These are phyloP conservation scores for Tephrocybe sp. DNA, from an alignment of 768 basidiomycete genomes.

Conservation along the genomic window DNA sequence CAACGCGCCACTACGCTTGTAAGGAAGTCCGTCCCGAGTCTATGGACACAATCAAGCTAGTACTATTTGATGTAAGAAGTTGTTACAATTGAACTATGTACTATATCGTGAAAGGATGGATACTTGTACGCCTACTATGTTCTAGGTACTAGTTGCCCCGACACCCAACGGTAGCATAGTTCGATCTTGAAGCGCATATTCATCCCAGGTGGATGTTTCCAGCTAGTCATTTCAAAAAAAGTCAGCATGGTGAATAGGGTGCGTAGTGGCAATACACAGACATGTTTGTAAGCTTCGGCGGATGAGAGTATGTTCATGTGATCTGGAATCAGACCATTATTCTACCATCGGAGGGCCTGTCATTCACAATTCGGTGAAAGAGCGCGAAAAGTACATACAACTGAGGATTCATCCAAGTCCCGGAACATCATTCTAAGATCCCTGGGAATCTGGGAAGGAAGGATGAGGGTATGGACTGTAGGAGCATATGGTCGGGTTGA, in stretches of 20 bases:
- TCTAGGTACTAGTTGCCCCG: constrained; percentile 22
- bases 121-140: no score
- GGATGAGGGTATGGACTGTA: constrained; percentile 68
- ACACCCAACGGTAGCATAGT: constrained; percentile 62
- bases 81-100: no score
- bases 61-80: no score
- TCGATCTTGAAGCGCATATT: constrained; percentile 42
- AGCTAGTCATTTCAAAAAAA: constrained; percentile 38
- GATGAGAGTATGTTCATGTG: constrained; percentile 40
- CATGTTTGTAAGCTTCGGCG: constrained; percentile 59
- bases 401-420: constrained; percentile 59
- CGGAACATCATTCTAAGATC: constrained; percentile 71
- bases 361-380: background rate
- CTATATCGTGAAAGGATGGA: no score
- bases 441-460: constrained; percentile 73
- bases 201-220: constrained; percentile 51
- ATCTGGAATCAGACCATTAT: constrained; percentile 38
- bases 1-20: constrained; percentile 38
- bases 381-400: constrained; percentile 43
- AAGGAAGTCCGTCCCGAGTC: no score
- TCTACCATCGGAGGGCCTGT: constrained; percentile 29
- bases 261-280: constrained; percentile 33
- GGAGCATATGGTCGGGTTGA: constrained; percentile 65
- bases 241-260: no score
- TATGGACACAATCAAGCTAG: no score